Evolutionary conservation across 495 filamentous ascomycete genomes (phyloP), one percentile per base, ranked within the genome.

Genomic region (Platismatia glauca): DNA sequence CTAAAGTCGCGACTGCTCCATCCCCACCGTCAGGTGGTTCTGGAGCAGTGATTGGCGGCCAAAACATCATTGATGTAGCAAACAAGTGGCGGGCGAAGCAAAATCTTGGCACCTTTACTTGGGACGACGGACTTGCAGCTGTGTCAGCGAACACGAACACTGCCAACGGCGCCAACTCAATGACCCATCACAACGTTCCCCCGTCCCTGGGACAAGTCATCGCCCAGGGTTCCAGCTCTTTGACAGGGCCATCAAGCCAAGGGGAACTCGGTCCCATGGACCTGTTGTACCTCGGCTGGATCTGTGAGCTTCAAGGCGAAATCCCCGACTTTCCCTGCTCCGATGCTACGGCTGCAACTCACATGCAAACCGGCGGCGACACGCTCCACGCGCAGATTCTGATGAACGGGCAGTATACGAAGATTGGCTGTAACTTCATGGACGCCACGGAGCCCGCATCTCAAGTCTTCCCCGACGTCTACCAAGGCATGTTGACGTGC

Each of bases 161-260:
- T 53, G 50, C 50, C 2, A 53, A 53, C 24, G 50, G 50, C 29
- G 50, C 50, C 50, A 53, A 53, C 16, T 20, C 50, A 53, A 53
- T 53, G 50, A 33, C 15, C 29, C 50, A 53, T 16, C 50, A 53
- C 50, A 53, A 53, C 29, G 29, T 11, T n/a, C 24, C 31, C 16
- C 62, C 53, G 57, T 67, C 65, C 11, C 52, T 53, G 13, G 65
- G 41, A 35, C 65, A 67, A 61, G 64, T 62, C 58, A 67, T 67
- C 16, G 65, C 65, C 15, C 37, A 63, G 16, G 59, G 44, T 44
- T 16, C 22, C 7, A 24, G 46, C 53, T 50, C 9, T 33, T 12
- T 53, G 50, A 53, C 35, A 50, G 31, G 31, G 27, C 33, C 41
- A 24, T 55, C 38, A 37, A 56, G 43, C 29, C 43, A 37, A 27